Percentiles rank a stretch among this genome's conserved stretches.
Evolutionary conservation across 306 rosid genomes (phyloP).

Genomic region (Hippophae rhamnoides): DNA sequence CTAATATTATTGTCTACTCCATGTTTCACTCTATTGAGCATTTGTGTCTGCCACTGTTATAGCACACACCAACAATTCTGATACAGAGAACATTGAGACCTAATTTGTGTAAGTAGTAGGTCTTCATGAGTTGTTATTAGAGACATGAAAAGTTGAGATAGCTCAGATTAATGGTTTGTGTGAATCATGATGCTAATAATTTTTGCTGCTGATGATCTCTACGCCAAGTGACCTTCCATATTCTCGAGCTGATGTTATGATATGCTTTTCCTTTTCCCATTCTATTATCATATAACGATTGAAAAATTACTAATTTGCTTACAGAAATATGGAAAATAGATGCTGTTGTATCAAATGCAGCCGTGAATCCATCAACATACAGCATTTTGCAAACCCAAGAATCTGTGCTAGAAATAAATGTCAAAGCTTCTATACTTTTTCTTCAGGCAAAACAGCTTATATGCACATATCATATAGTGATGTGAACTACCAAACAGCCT

Average conservation of each 20-base stretch:
- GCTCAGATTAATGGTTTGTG: no score
- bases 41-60: no score
- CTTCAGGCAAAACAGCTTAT: slow-evolving; percentile 40
- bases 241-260: not conserved
- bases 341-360: slow-evolving; percentile 88
- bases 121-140: no score
- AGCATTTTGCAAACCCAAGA: slow-evolving; percentile 56
- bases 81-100: no score
- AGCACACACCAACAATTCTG: no score
- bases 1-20: no score
- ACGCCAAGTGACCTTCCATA: not conserved
- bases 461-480: not conserved
- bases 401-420: slow-evolving; percentile 80
- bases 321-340: slow-evolving; percentile 88
- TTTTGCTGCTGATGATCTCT: no score
- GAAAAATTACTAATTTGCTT: slow-evolving; percentile 20
- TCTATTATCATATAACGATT: not conserved
- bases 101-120: no score
- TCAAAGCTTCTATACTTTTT: slow-evolving; percentile 85
- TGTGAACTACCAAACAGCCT: slow-evolving; percentile 3
- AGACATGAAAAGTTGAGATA: no score
- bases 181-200: no score
- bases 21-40: no score
- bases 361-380: slow-evolving; percentile 74
- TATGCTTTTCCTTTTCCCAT: not conserved